Percentiles rank a stretch among this genome's conserved stretches.
These are phyloP conservation scores for Sechiopsis laciniata DNA, from an alignment of 306 rosid species.

Conservation along the genomic window DNA sequence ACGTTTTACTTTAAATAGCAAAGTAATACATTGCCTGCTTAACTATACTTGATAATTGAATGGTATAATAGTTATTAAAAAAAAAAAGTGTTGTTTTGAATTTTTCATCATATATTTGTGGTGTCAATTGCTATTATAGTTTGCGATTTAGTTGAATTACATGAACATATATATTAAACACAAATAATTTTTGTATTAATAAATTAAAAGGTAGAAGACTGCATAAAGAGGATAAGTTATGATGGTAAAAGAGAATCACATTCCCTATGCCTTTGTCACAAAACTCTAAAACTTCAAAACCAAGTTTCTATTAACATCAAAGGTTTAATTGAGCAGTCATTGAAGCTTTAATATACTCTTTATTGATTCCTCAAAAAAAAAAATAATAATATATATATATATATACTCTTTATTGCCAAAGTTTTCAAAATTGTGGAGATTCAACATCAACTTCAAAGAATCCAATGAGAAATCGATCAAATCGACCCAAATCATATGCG, in stretches of 20 bases:
- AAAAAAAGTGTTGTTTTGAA: no score
- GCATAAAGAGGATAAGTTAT: background rate
- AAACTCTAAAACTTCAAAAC: constrained; percentile 2
- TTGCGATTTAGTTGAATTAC: background rate
- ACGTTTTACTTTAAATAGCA: no score
- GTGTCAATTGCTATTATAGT: no score
- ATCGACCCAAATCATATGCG: background rate
- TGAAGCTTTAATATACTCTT: constrained; percentile 12
- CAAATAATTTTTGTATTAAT: no score
- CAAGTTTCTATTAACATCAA: constrained; percentile 2
- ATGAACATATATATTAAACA: no score
- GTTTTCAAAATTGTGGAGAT: background rate
- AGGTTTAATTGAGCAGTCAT: background rate
- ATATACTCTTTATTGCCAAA: background rate
- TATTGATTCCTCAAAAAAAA: no score
- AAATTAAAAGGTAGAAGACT: background rate
- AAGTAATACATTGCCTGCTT: no score
- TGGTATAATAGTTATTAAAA: no score
- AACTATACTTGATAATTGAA: no score
- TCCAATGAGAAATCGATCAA: background rate
- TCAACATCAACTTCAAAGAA: background rate
- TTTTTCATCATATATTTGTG: no score
- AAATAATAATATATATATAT: no score
- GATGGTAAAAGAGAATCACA: constrained; percentile 9
- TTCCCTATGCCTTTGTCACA: constrained; percentile 12